Conservation (phyloP, 1,139 yeast genomes). For the Yamadazyma friedrichii region DNA sequence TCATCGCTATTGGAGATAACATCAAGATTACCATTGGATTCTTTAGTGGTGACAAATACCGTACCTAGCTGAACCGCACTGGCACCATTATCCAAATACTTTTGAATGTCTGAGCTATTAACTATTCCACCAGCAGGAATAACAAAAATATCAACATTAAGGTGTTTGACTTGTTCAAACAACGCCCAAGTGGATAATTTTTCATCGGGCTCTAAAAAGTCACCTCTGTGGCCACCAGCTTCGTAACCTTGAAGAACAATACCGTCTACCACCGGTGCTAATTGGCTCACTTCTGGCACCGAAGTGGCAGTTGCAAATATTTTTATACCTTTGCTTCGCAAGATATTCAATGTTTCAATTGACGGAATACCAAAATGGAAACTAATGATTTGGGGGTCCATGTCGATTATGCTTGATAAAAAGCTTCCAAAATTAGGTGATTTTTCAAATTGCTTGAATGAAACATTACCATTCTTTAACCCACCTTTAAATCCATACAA, state of each 20-base stretch:
- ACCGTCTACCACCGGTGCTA: constrained; percentile 33
- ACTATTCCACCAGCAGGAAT: constrained; percentile 51
- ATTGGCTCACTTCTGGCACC: constrained; percentile 31
- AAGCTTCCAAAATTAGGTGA: constrained; percentile 12
- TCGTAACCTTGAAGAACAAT: constrained; percentile 50
- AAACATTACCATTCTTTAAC: constrained; percentile 28
- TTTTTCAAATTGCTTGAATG: constrained; percentile 34
- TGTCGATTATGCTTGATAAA: constrained; percentile 12
- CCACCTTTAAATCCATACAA: constrained; percentile 9
- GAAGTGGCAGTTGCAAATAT: constrained; percentile 52
- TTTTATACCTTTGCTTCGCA: constrained; percentile 45
- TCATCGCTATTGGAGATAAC: constrained; percentile 15
- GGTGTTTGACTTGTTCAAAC: constrained; percentile 22
- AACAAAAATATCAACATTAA: constrained; percentile 23
- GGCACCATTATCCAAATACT: constrained; percentile 35
- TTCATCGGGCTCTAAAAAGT: constrained; percentile 34
- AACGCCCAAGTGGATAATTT: constrained; percentile 34
- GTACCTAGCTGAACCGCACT: constrained; percentile 51
- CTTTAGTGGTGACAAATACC: constrained; percentile 37
- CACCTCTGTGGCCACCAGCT: constrained; percentile 58
- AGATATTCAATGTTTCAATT: constrained; percentile 32
- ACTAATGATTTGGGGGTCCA: constrained; percentile 37
- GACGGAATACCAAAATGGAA: constrained; percentile 52
- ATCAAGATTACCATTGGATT: constrained; percentile 21
- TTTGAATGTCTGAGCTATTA: constrained; percentile 23